Base-by-base conservation (phyloP, 2,329 filamentous ascomycete species). In the Aureobasidium subglaciale region DNA sequence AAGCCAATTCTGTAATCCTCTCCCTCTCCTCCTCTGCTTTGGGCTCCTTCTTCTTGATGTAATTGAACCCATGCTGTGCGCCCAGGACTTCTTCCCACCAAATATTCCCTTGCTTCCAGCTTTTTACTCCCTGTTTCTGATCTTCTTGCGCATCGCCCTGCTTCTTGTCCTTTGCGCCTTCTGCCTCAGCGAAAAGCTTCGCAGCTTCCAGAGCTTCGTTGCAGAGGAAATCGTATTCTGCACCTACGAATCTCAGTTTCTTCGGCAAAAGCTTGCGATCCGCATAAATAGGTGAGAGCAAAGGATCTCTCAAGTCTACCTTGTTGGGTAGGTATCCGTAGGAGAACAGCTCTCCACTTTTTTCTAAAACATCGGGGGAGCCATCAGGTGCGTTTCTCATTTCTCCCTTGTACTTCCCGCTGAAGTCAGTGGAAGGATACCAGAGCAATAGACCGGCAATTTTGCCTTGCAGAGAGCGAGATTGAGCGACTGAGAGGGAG, bases 21-120 rank as follows among this genome's bases (percentile, higher is more conserved):
- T 43, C 22, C 10, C 50, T 43, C 50, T 55, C 35, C 50, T 11
- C 29, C 30, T 55, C 50, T 20, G 50, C 50, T 10, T 7, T n/a
- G 3, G 22, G 20, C 2, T 55, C 40, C 22, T 55, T 55, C 22
- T 55, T 55, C 10, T n/a, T 45, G 2, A 55, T 20, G 29, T 43
- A 43, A 18, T 55, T 55, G 16, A 55, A 55, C 1, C 38, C 50
- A 30, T 55, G 50, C 24, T 55, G 50, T 5, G 40, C 50, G 3
- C 16, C 50, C 50, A 45, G 29, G n/a, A 55, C 50, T 22, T 16
- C 29, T 7, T 35, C 35, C 50, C 50, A 55, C 38, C 29, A 34
- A 10, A 55, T 22, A 6, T 29, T 29, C 2, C 50, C 50, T 5
- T 24, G 29, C 10, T 24, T 43, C 50, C 50, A 55, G 7, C 22